Evolutionary conservation across 208 protist genomes (phyloP).

Genomic region (Leishmania guyanensis): DNA sequence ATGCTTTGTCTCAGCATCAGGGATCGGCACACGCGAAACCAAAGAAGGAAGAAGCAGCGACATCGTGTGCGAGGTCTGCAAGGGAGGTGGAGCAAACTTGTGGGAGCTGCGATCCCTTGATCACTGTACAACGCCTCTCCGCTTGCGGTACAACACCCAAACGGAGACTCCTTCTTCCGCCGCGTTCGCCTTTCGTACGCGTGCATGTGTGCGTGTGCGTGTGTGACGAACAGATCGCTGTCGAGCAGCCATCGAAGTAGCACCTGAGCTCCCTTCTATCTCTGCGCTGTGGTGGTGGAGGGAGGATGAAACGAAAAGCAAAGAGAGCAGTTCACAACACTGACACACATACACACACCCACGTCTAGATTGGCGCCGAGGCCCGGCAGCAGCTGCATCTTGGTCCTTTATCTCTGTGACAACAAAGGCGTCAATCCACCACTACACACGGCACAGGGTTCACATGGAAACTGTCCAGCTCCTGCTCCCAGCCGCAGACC

Average conservation of each 20-base stretch:
- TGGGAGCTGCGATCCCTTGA: background rate
- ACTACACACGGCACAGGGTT: conserved; percentile 82
- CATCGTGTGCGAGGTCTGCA: background rate
- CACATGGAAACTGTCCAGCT: conserved; percentile 60
- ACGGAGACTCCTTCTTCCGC: background rate
- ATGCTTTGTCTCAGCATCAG: background rate
- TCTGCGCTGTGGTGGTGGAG: background rate
- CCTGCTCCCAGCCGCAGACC: conserved; percentile 81
- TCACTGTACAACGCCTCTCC: background rate
- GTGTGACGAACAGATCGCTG: background rate
- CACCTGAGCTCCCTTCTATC: background rate
- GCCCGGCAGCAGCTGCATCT: background rate
- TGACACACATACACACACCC: background rate
- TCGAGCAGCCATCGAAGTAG: background rate
- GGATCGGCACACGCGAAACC: background rate
- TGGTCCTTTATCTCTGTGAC: background rate
- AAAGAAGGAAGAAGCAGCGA: background rate
- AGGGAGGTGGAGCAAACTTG: background rate
- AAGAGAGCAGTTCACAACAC: background rate
- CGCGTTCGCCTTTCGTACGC: background rate
- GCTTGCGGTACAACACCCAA: background rate
- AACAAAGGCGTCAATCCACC: conserved; percentile 28
- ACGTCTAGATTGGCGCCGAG: background rate
- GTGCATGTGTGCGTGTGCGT: background rate
- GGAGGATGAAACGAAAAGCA: background rate